phyloP scores from a whole-genome alignment of 2,329 filamentous ascomycete species.

The Trichothecium sympodiale region DNA sequence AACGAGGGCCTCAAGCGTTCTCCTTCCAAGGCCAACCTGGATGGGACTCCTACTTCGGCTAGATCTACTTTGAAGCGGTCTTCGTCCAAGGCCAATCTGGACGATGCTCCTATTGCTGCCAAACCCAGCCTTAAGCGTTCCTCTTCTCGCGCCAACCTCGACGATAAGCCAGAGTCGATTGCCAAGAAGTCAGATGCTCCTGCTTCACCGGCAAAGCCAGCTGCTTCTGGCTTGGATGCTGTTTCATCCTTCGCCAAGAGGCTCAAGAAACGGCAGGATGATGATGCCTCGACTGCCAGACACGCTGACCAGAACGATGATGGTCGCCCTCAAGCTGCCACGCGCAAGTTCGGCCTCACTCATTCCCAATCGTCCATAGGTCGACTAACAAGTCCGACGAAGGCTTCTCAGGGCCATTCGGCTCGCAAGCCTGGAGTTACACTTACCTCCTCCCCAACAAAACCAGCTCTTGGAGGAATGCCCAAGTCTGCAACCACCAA shows the following conservation, averaged over 20 bases:
- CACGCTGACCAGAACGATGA: constrained; percentile 43
- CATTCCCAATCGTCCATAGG: constrained; percentile 38
- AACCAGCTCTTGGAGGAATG: constrained; percentile 27
- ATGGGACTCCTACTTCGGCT: constrained; percentile 11
- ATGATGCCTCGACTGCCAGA: constrained; percentile 58
- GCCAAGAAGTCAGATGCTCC: no score
- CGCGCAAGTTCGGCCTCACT: constrained; percentile 16
- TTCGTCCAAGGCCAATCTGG: constrained; percentile 50
- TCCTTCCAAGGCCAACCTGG: constrained; percentile 35
- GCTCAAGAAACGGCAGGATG: constrained; percentile 51
- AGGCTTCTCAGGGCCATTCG: constrained; percentile 54
- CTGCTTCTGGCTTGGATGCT: constrained; percentile 1
- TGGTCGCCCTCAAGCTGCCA: constrained; percentile 33
- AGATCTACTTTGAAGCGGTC: constrained; percentile 24
- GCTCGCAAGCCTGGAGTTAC: constrained; percentile 15
- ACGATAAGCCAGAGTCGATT: constrained; percentile 15
- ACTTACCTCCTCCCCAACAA: constrained; percentile 34
- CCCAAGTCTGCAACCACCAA: constrained; percentile 42
- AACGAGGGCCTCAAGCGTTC: constrained; percentile 38
- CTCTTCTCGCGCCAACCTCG: constrained; percentile 15
- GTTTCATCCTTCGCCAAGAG: constrained; percentile 49
- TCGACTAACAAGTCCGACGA: constrained; percentile 67
- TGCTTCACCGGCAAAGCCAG: constrained; percentile 1
- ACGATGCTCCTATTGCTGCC: constrained; percentile 39
- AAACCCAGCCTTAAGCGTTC: constrained; percentile 19